phyloP scores from a whole-genome alignment of 2,329 filamentous ascomycete genomes.

The Fusarium sororula region DNA sequence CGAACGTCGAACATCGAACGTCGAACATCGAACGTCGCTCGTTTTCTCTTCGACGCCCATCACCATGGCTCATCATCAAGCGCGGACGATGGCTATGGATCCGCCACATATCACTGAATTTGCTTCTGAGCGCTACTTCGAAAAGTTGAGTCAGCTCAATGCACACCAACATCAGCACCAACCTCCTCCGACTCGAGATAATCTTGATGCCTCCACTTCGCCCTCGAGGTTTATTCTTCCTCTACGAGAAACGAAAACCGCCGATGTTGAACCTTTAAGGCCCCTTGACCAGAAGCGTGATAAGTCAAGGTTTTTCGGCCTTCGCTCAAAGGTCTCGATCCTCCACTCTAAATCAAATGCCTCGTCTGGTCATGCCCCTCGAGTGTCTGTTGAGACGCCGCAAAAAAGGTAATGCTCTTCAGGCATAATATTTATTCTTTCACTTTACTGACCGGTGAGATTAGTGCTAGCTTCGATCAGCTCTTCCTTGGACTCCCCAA shows the following conservation, averaged over 20 bases:
- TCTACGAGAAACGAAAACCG: constrained; percentile 52
- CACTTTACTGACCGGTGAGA: not conserved
- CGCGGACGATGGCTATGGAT: constrained; percentile 60
- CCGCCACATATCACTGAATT: constrained; percentile 72
- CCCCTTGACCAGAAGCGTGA: constrained; percentile 51
- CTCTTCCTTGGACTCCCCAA: constrained; percentile 67
- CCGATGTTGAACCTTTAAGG: constrained; percentile 45
- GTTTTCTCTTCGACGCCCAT: constrained; percentile 28
- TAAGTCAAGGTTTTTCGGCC: constrained; percentile 54
- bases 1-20: constrained; percentile 4
- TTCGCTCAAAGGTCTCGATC: constrained; percentile 52
- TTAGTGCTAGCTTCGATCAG: constrained; percentile 57
- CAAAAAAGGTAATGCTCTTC: constrained; percentile 47
- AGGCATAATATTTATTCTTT: not conserved
- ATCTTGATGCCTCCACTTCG: constrained; percentile 38
- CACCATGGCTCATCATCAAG: constrained; percentile 48
- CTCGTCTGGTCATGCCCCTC: constrained; percentile 13
- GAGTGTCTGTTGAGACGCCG: constrained; percentile 41
- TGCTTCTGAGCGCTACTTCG: constrained; percentile 71
- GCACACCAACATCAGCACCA: constrained; percentile 57
- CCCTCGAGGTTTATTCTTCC: constrained; percentile 61
- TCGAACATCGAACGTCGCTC: constrained; percentile 16
- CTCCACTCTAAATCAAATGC: constrained; percentile 47
- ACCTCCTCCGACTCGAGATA: constrained; percentile 22
- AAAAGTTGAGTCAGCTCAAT: constrained; percentile 66